These are phyloP conservation scores for Monosporozyma aerobia DNA, from an alignment of 805 yeast species.

Conservation along the genomic window DNA sequence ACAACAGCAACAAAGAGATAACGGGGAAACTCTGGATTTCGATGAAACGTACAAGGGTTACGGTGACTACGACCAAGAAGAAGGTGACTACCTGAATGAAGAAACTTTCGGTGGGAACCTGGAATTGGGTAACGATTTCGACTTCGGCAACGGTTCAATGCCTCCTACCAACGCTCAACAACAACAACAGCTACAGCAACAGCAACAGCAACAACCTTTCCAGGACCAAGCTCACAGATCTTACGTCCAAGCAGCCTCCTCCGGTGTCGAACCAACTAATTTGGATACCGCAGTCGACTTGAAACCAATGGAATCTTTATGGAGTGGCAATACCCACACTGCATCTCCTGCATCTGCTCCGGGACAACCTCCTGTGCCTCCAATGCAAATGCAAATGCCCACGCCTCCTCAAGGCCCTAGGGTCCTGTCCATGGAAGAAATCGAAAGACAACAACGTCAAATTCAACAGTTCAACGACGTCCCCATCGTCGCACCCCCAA, in stretches of 20 bases:
- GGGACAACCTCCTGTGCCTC: not conserved
- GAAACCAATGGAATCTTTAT: constrained; percentile 64
- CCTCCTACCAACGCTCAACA: too few species aligned
- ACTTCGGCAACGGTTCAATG: constrained; percentile 25
- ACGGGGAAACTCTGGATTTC: constrained; percentile 46
- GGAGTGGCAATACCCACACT: constrained; percentile 31
- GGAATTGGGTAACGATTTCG: constrained; percentile 29
- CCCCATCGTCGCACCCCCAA: not conserved
- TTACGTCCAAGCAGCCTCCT: constrained; percentile 24
- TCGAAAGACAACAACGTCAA: constrained; percentile 49
- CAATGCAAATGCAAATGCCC: not conserved
- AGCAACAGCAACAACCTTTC: not conserved
- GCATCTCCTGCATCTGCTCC: not conserved
- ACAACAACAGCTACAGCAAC: not conserved
- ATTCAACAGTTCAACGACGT: not conserved
- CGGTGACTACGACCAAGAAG: constrained; percentile 61
- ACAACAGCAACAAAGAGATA: not conserved
- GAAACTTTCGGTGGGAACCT: constrained; percentile 28
- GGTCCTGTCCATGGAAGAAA: constrained; percentile 67
- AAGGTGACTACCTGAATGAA: constrained; percentile 47
- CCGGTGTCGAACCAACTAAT: constrained; percentile 7
- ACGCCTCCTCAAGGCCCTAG: constrained; percentile 6
- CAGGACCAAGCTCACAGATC: constrained; percentile 12
- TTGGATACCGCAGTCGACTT: constrained; percentile 28
- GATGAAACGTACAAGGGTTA: constrained; percentile 78